Evolutionary conservation across 306 rosid species (phyloP).

Genomic region (Alnus rubra): DNA sequence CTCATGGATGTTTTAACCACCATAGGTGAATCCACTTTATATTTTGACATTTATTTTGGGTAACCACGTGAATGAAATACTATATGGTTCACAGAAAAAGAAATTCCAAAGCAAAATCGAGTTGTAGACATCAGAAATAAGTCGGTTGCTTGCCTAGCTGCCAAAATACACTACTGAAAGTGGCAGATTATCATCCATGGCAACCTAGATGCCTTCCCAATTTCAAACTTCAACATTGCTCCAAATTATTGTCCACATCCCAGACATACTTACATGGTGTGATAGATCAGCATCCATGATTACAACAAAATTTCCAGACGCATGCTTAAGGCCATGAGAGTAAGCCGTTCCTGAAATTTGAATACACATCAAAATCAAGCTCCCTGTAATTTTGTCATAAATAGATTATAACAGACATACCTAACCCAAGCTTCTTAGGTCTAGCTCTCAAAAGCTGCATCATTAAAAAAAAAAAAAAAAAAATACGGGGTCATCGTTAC

Average conservation of each 20-base stretch:
- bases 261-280: slow-evolving; percentile 67
- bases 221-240: slow-evolving; percentile 18
- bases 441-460: slow-evolving; percentile 83
- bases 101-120: not conserved
- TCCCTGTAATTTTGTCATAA: slow-evolving; percentile 3
- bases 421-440: slow-evolving; percentile 90
- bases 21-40: not conserved
- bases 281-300: slow-evolving; percentile 98
- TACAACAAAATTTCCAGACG: slow-evolving; percentile 87
- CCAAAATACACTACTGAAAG: not conserved
- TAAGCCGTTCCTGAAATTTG: slow-evolving; percentile 86
- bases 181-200: not conserved
- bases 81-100: not conserved
- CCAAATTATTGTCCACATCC: slow-evolving; percentile 16
- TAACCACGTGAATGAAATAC: not conserved
- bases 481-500: not conserved
- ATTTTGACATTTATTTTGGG: not conserved
- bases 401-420: slow-evolving; percentile 38
- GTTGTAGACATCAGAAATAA: not conserved
- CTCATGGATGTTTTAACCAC: not conserved
- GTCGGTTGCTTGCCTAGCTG: not conserved
- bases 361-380: slow-evolving; percentile 29
- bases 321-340: slow-evolving; percentile 91
- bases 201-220: not conserved
- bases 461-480: slow-evolving; percentile 20